phyloP scores from a whole-genome alignment of 345 rosid genomes.

The Erucastrum elatum region DNA sequence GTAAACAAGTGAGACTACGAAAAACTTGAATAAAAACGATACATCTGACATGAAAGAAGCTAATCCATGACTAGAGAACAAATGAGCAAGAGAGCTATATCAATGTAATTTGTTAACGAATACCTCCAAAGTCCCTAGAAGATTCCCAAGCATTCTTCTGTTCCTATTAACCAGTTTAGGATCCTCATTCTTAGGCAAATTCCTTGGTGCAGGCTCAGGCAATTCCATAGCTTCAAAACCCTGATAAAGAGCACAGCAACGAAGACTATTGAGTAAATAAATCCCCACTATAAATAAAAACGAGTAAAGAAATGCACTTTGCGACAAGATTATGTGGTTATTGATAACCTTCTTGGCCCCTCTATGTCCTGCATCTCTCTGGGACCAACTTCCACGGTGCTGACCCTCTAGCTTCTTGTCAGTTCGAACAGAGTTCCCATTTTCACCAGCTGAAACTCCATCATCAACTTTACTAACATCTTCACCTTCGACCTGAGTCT shows the following conservation, averaged over 20 bases:
- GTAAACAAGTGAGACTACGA: slow-evolving; percentile 1
- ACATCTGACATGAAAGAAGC: slow-evolving; percentile 16
- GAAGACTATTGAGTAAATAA: neutral
- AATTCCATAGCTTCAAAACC: slow-evolving; percentile 46
- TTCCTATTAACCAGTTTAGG: slow-evolving; percentile 88
- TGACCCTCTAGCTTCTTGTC: slow-evolving; percentile 44
- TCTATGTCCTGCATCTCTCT: slow-evolving; percentile 63
- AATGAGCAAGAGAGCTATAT: slow-evolving; percentile 6
- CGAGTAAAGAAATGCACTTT: slow-evolving; percentile 3
- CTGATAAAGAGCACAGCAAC: slow-evolving; percentile 41
- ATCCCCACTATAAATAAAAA: neutral
- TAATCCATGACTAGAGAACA: slow-evolving; percentile 2
- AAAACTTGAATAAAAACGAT: neutral
- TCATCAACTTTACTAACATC: slow-evolving; percentile 58
- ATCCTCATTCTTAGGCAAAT: slow-evolving; percentile 88
- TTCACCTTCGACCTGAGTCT: slow-evolving; percentile 59
- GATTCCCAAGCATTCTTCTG: slow-evolving; percentile 95
- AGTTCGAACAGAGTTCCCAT: slow-evolving; percentile 33
- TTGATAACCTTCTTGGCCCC: slow-evolving; percentile 49
- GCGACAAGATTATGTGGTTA: neutral
- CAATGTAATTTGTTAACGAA: slow-evolving; percentile 14
- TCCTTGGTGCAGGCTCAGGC: slow-evolving; percentile 77
- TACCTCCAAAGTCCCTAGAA: slow-evolving; percentile 97
- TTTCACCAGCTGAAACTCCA: slow-evolving; percentile 38
- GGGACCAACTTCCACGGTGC: slow-evolving; percentile 51